Percentiles rank a stretch among this genome's conserved stretches.
These are phyloP conservation scores for Biscogniauxia mediterranea DNA, from an alignment of 2,329 filamentous ascomycete species.

Conservation along the genomic window DNA sequence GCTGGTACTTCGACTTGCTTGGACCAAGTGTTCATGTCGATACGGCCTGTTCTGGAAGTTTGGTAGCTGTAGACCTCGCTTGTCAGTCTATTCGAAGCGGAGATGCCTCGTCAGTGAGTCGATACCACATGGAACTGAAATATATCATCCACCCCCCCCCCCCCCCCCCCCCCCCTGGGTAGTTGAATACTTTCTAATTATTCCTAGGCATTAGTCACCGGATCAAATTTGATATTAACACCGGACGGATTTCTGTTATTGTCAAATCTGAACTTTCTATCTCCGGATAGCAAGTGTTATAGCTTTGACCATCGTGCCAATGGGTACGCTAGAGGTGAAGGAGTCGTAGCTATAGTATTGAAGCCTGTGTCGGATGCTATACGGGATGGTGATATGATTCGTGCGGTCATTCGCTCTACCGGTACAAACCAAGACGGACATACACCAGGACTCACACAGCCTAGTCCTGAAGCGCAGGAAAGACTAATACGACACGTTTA, in stretches of 20 bases:
- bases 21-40: constrained; percentile 38
- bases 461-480: constrained; percentile 31
- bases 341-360: constrained; percentile 47
- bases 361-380: constrained; percentile 50
- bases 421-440: constrained; percentile 32
- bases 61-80: constrained; percentile 33
- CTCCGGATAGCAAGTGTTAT: constrained; percentile 34
- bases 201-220: constrained; percentile 33
- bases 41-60: constrained; percentile 38
- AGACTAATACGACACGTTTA: constrained; percentile 35
- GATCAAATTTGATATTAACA: constrained; percentile 32
- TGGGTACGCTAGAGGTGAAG: constrained; percentile 47
- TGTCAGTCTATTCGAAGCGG: constrained; percentile 20
- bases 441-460: constrained; percentile 30
- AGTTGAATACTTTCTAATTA: constrained; percentile 5
- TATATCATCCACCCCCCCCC: constrained; percentile 12
- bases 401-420: constrained; percentile 35
- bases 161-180: constrained; percentile 9
- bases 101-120: constrained; percentile 24
- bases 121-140: neutral
- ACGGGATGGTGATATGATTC: constrained; percentile 37
- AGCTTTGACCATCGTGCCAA: constrained; percentile 31
- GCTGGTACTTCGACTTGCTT: constrained; percentile 39
- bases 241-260: constrained; percentile 29
- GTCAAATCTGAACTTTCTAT: constrained; percentile 36